Conservation (phyloP, 2,329 filamentous ascomycete genomes). For the Aspergillus viridinutans region DNA sequence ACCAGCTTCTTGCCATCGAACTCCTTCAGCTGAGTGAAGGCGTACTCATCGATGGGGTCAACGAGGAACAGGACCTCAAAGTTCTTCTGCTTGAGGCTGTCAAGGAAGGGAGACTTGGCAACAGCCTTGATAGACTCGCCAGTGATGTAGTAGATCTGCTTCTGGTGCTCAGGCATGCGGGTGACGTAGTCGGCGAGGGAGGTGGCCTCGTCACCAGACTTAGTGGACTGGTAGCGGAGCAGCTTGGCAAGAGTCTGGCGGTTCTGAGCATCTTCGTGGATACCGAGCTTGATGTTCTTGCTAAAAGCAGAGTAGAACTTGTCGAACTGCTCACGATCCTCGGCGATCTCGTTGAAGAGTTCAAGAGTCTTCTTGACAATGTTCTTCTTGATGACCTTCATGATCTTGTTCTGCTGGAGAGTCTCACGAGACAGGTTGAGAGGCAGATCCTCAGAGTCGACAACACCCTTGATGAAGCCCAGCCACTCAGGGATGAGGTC, state of each 20-base stretch:
- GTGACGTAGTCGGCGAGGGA: slow-evolving; percentile 97
- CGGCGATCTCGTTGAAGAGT: slow-evolving; percentile 97
- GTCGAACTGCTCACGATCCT: slow-evolving; percentile 99
- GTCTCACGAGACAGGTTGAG: slow-evolving; percentile 99
- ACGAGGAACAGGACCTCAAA: slow-evolving; percentile 99
- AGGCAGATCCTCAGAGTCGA: slow-evolving; percentile 98
- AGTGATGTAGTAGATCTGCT: slow-evolving; percentile 99
- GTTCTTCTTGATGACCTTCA: slow-evolving; percentile 99
- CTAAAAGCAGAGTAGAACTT: slow-evolving; percentile 99
- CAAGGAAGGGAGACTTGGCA: slow-evolving; percentile 96
- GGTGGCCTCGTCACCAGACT: slow-evolving; percentile 92
- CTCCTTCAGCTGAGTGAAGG: slow-evolving; percentile 99
- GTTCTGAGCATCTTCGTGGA: slow-evolving; percentile 99
- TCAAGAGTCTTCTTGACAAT: slow-evolving; percentile 99
- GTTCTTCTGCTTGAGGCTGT: slow-evolving; percentile 96
- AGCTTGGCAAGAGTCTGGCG: slow-evolving; percentile 90
- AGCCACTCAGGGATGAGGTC: slow-evolving; percentile 99
- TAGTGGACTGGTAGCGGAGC: slow-evolving; percentile 97
- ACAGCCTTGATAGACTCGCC: slow-evolving; percentile 99
- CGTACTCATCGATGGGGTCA: slow-evolving; percentile 98
- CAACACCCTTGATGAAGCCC: slow-evolving; percentile 99
- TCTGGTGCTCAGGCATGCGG: slow-evolving; percentile 99
- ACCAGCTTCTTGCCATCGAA: slow-evolving; percentile 99
- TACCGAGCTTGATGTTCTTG: slow-evolving; percentile 99
- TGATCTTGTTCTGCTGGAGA: slow-evolving; percentile 99